A percentile compares a stretch with the other conserved stretches of the same genome.
These are phyloP conservation scores for Lentinula aciculospora DNA, from an alignment of 768 basidiomycete genomes.

Conservation along the genomic window DNA sequence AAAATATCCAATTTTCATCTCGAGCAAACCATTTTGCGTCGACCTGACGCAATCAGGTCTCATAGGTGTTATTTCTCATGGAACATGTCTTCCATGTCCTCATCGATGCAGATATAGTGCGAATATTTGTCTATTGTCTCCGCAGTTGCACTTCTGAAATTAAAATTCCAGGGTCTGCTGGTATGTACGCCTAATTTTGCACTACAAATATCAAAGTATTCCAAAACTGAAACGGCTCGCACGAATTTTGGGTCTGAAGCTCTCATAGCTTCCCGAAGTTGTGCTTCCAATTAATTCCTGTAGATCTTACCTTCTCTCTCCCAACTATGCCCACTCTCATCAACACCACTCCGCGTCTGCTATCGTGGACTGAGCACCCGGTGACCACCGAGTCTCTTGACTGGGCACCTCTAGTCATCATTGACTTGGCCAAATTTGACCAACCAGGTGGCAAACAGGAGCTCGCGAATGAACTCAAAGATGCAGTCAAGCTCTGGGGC, in stretches of 20 bases:
- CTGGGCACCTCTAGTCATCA: slow-evolving; percentile 28
- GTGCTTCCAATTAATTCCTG: background rate
- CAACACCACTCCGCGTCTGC: background rate
- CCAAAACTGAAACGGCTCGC: no score
- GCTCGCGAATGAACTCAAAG: slow-evolving; percentile 27
- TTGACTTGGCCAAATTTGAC: slow-evolving; percentile 31
- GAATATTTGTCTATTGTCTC: background rate
- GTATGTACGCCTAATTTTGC: no score
- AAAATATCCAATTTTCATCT: no score
- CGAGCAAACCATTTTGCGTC: background rate
- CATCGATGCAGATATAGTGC: background rate
- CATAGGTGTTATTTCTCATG: background rate
- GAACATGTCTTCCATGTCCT: background rate
- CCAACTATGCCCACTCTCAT: slow-evolving; percentile 2
- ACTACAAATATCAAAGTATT: background rate
- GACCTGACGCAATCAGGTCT: background rate
- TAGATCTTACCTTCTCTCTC: background rate
- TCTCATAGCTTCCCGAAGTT: background rate
- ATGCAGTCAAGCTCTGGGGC: slow-evolving; percentile 32
- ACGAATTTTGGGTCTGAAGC: background rate
- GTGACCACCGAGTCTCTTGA: slow-evolving; percentile 22
- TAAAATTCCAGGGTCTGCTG: background rate
- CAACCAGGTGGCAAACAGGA: slow-evolving; percentile 22
- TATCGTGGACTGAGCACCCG: slow-evolving; percentile 12
- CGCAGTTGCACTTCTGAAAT: background rate